A percentile compares a stretch with the other conserved stretches of the same genome.
phyloP scores from a whole-genome alignment of 495 filamentous ascomycete species.

The Neurospora sp. region DNA sequence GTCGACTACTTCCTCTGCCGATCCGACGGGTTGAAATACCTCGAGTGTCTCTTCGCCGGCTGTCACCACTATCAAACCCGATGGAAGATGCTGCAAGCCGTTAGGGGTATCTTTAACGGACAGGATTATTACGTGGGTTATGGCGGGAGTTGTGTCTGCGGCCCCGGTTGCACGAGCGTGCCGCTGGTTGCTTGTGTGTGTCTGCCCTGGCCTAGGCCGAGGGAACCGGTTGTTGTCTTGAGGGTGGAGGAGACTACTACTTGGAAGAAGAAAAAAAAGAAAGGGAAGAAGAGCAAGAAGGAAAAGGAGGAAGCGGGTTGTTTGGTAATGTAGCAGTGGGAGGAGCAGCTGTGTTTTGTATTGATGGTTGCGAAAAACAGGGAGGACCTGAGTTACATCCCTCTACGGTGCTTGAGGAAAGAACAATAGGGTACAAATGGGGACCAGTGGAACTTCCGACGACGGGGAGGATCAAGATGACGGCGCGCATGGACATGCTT shows the following conservation, averaged over 20 bases:
- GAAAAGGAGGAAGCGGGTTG: neutral
- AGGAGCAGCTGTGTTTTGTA: neutral
- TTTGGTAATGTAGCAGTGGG: neutral
- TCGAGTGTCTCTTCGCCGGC: neutral
- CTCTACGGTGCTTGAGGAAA: neutral
- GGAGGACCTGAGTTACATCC: rapidly evolving
- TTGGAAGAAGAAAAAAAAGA: neutral
- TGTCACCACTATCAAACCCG: neutral
- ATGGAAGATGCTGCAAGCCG: neutral
- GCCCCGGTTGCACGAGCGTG: neutral
- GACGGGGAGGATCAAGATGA: neutral
- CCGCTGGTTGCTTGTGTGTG: neutral
- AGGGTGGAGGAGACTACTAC: neutral
- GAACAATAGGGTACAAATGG: neutral
- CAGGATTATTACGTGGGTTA: neutral
- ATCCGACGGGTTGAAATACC: neutral
- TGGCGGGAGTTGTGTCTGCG: neutral
- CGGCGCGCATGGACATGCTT: neutral
- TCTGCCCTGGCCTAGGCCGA: neutral
- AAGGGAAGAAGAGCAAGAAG: neutral
- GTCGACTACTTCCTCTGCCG: neutral
- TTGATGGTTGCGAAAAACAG: neutral
- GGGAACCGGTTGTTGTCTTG: neutral
- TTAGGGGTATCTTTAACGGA: neutral
- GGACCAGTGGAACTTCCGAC: too few relatives aligned